A percentile compares a stretch with the other conserved stretches of the same genome.
These are phyloP conservation scores for Carallia brachiata DNA, from an alignment of 345 rosid genomes.

Conservation along the genomic window DNA sequence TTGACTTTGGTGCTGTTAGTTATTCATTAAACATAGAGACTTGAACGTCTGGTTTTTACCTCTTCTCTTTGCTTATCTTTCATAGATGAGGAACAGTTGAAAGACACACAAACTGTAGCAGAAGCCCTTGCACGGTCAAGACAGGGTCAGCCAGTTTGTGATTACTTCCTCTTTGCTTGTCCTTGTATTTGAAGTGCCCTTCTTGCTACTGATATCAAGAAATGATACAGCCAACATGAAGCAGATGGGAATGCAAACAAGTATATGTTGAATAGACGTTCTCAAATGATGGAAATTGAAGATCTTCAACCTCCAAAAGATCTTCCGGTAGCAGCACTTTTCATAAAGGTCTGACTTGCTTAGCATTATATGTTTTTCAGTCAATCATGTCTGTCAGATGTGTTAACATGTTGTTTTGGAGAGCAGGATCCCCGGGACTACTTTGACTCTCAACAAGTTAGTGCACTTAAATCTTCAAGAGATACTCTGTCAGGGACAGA, in stretches of 20 bases:
- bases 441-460: slow-evolving; percentile 93
- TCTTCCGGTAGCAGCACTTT: slow-evolving; percentile 65
- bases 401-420: slow-evolving; percentile 15
- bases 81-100: slow-evolving; percentile 59
- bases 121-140: slow-evolving; percentile 81
- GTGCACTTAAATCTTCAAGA: slow-evolving; percentile 48
- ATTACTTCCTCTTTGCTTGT: background rate
- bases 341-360: slow-evolving; percentile 59
- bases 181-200: slow-evolving; percentile 8
- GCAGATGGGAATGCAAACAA: slow-evolving; percentile 39
- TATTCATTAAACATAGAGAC: background rate
- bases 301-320: slow-evolving; percentile 69
- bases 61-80: slow-evolving; percentile 20
- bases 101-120: slow-evolving; percentile 75
- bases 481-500: slow-evolving; percentile 39
- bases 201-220: slow-evolving; percentile 22
- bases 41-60: slow-evolving; percentile 16
- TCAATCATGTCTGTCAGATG: slow-evolving; percentile 9
- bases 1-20: background rate
- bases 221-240: slow-evolving; percentile 43
- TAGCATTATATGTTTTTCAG: slow-evolving; percentile 11
- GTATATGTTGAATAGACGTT: slow-evolving; percentile 47
- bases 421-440: slow-evolving; percentile 93
- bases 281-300: slow-evolving; percentile 70
- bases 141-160: slow-evolving; percentile 47